phyloP scores from a whole-genome alignment of 164 flowering plant species.

The Stephania yunnanensis region DNA sequence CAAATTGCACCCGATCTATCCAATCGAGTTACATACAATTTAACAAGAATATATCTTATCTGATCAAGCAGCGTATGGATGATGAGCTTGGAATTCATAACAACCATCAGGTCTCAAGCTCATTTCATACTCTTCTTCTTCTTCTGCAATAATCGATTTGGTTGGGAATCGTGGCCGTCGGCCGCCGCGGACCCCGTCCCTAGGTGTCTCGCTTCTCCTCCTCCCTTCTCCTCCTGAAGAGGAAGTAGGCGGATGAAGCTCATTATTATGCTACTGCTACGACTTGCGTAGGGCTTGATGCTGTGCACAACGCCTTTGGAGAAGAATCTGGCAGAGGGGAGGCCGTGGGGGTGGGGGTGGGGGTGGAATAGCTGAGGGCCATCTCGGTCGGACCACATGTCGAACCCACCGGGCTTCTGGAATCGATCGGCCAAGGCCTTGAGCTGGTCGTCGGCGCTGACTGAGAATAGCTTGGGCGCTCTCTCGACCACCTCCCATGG shows the following conservation, averaged over 20 bases:
- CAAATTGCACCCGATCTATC: background rate
- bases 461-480: conserved; percentile 65
- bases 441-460: conserved; percentile 71
- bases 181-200: background rate
- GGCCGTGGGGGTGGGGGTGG: conserved; percentile 31
- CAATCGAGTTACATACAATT: too few species aligned
- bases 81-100: conserved; percentile 21
- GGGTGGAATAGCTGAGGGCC: conserved; percentile 70
- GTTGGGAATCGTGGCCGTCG: background rate
- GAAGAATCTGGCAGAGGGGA: conserved; percentile 69
- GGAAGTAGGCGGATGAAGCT: background rate
- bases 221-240: background rate
- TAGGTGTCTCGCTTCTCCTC: background rate
- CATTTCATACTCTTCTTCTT: conserved; percentile 36
- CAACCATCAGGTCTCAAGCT: conserved; percentile 41
- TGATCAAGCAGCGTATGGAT: too few species aligned
- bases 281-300: conserved; percentile 44
- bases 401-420: conserved; percentile 77
- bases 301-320: conserved; percentile 90
- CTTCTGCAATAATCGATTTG: background rate
- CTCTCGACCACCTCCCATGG: conserved; percentile 77
- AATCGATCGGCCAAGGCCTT: conserved; percentile 83
- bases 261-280: too few species aligned
- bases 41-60: too few species aligned
- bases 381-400: conserved; percentile 74